phyloP scores from a whole-genome alignment of 148 eudicot genomes.

The Pouteria glomerata region DNA sequence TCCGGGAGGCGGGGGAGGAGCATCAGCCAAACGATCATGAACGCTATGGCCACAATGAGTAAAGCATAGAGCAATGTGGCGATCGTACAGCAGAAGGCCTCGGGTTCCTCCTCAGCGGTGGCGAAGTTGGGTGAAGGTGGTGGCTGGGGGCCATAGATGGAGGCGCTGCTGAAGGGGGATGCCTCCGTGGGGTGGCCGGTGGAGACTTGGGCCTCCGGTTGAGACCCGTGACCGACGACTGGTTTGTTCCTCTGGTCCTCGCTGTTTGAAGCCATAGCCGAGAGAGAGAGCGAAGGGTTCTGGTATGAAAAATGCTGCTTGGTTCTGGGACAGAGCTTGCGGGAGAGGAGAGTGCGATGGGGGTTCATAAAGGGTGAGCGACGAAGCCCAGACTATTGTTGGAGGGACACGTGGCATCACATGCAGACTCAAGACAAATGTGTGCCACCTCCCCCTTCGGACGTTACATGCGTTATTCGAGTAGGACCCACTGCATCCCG shows the following conservation, averaged over 20 bases:
- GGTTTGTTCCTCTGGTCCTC: background rate
- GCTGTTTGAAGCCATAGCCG: background rate
- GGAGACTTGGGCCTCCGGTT: background rate
- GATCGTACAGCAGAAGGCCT: background rate
- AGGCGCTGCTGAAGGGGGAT: background rate
- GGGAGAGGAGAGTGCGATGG: too few species aligned
- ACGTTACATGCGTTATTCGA: too few species aligned
- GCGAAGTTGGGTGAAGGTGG: slow-evolving; percentile 10
- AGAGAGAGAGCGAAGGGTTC: background rate
- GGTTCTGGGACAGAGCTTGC: too few species aligned
- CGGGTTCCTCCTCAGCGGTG: background rate
- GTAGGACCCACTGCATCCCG: background rate
- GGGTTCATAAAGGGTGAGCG: too few species aligned
- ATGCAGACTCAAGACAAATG: too few species aligned
- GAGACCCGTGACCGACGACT: slow-evolving; percentile 6
- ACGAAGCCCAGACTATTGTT: background rate
- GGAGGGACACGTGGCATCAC: background rate
- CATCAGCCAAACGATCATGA: background rate
- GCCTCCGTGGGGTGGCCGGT: background rate
- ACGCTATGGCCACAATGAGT: background rate
- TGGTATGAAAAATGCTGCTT: too few species aligned
- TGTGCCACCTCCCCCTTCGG: too few species aligned
- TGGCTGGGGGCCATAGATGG: background rate
- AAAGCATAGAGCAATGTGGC: background rate
- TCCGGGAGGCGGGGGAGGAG: slow-evolving; percentile 6